Evolutionary conservation across 1,139 yeast species (phyloP).

Genomic region (Diutina catenulata): DNA sequence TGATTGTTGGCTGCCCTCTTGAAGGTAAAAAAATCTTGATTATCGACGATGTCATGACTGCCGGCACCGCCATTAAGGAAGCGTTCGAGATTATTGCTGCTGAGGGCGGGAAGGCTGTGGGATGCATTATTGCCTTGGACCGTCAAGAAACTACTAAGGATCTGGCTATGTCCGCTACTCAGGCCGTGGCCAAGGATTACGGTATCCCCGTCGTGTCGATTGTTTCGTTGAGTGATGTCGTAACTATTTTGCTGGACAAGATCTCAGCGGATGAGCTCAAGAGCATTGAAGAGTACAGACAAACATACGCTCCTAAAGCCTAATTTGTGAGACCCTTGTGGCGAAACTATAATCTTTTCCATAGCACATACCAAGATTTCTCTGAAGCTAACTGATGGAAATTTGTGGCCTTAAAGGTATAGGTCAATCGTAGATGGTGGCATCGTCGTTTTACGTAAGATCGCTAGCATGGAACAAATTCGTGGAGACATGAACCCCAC

Average conservation of each 20-base stretch:
- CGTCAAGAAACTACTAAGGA: conserved; percentile 82
- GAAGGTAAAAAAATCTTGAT: conserved; percentile 64
- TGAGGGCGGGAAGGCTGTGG: conserved; percentile 68
- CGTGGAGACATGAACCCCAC: too few species aligned
- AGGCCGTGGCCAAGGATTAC: conserved; percentile 60
- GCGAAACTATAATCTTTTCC: too few species aligned
- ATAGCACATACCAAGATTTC: too few species aligned
- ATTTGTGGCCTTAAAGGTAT: too few species aligned
- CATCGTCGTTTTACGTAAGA: too few species aligned
- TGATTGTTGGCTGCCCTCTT: conserved; percentile 75
- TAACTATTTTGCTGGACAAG: conserved; percentile 44
- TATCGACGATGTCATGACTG: conserved; percentile 96
- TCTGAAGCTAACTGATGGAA: too few species aligned
- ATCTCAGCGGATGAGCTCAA: conserved; percentile 42
- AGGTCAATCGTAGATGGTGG: too few species aligned
- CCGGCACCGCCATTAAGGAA: conserved; percentile 95
- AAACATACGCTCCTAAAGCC: conserved; percentile 37
- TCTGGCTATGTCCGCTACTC: conserved; percentile 65
- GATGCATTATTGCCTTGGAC: conserved; percentile 84
- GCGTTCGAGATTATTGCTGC: conserved; percentile 69
- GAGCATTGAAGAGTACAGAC: conserved; percentile 50
- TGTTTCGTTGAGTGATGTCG: conserved; percentile 65
- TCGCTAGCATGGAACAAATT: too few species aligned
- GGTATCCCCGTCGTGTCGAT: conserved; percentile 77
- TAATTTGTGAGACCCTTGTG: too few species aligned